Percentiles rank a stretch among this genome's conserved stretches.
These are phyloP conservation scores for Tephrocybe rancida DNA, from an alignment of 768 basidiomycete species.

Conservation along the genomic window DNA sequence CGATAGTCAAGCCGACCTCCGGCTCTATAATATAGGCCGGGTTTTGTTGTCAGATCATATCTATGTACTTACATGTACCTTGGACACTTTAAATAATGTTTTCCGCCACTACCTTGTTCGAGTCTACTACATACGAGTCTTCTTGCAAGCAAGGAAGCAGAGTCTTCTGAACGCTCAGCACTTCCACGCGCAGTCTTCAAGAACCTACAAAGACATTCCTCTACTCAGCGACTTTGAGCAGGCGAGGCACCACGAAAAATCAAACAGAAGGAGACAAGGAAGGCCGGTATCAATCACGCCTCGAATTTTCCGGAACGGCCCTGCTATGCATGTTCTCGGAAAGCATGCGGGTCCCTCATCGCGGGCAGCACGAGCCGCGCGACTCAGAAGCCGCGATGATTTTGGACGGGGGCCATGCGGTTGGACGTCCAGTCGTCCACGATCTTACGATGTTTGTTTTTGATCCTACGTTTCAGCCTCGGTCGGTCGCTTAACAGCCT, in stretches of 20 bases:
- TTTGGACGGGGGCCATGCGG: too few relatives aligned
- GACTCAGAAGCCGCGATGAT: not conserved
- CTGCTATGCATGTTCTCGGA: not conserved
- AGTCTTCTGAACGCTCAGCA: too few relatives aligned
- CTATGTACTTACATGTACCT: not conserved
- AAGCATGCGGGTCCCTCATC: not conserved
- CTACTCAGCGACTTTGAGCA: too few relatives aligned
- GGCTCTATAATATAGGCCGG: not conserved
- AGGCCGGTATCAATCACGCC: not conserved
- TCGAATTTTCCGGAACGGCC: not conserved
- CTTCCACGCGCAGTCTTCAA: too few relatives aligned
- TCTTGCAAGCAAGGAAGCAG: too few relatives aligned
- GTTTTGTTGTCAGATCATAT: not conserved
- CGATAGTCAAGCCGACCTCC: constrained; percentile 9
- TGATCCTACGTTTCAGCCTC: constrained; percentile 7
- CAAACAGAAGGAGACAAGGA: not conserved
- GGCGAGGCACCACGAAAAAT: not conserved
- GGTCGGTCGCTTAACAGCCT: too few relatives aligned
- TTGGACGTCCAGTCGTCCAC: too few relatives aligned
- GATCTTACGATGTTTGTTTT: not conserved
- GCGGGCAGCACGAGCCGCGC: not conserved
- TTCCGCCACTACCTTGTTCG: too few relatives aligned
- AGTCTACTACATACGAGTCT: too few relatives aligned
- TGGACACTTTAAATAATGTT: not conserved
- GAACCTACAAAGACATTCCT: too few relatives aligned